phyloP scores from a whole-genome alignment of 2,329 filamentous ascomycete genomes.

The Diplodia sapinea region DNA sequence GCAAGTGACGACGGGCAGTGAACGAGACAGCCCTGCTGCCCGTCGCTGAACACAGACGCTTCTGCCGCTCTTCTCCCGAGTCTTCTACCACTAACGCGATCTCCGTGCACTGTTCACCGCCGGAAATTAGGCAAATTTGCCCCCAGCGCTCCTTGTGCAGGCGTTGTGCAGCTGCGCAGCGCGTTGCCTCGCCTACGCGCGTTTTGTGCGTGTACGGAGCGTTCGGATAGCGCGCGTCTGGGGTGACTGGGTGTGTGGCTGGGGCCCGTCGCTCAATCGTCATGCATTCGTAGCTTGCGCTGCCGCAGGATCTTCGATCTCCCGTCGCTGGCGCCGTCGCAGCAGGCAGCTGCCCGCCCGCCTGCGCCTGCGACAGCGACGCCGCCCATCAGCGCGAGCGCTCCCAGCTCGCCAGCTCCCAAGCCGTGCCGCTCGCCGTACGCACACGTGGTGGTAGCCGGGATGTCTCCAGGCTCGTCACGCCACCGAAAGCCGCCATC shows the following conservation, averaged over 20 bases:
- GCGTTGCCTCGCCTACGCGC: conserved; percentile 27
- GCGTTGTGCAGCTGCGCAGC: conserved; percentile 36
- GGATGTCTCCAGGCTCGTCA: conserved; percentile 17
- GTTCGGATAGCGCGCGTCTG: conserved; percentile 23
- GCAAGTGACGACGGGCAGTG: conserved; percentile 24
- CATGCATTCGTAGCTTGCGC: conserved; percentile 8
- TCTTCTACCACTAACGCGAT: conserved; percentile 41
- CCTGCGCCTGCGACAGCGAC: conserved; percentile 8
- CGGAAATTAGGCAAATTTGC: conserved; percentile 33
- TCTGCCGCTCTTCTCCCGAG: conserved; percentile 48
- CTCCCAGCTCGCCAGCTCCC: background rate
- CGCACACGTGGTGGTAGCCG: background rate
- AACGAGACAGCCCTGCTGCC: conserved; percentile 32
- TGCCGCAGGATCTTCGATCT: conserved; percentile 20
- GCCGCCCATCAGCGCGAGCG: conserved; percentile 5
- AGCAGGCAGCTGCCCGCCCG: background rate
- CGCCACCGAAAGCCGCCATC: conserved; percentile 6
- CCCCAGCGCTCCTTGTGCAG: conserved; percentile 24
- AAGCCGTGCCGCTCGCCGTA: conserved; percentile 2
- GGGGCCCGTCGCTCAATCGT: conserved; percentile 11
- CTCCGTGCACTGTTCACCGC: conserved; percentile 37
- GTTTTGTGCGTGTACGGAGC: conserved; percentile 8
- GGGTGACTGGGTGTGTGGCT: conserved; percentile 29
- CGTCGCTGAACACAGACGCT: conserved; percentile 34
- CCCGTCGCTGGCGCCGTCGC: conserved; percentile 11